Conservation (phyloP, 257 asterid species). For the Linderniella brevidens region DNA sequence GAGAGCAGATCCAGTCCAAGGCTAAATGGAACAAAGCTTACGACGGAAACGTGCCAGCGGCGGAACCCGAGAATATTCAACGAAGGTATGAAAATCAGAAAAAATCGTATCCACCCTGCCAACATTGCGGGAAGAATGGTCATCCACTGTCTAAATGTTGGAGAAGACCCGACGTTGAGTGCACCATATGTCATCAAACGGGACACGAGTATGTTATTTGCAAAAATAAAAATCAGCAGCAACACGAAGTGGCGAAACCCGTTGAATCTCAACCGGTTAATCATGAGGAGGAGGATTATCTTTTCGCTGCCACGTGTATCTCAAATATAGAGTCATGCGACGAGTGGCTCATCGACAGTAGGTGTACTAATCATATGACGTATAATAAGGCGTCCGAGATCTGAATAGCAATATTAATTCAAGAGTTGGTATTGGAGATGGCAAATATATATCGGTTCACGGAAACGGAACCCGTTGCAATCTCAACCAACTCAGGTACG, state of each 20-base stretch:
- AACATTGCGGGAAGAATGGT: neutral
- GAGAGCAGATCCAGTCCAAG: neutral
- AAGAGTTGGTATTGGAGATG: no score
- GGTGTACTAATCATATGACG: neutral
- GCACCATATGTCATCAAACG: neutral
- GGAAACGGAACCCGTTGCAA: neutral
- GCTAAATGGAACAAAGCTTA: neutral
- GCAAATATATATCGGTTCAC: neutral
- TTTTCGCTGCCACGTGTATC: neutral
- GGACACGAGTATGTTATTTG: neutral
- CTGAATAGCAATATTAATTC: neutral
- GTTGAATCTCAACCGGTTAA: neutral
- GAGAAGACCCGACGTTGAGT: neutral
- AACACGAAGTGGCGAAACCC: neutral
- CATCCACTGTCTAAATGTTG: neutral
- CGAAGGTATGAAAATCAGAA: neutral
- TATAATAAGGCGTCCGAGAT: neutral
- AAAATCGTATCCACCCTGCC: neutral
- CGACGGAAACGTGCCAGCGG: neutral
- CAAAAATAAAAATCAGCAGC: neutral
- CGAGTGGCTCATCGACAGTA: neutral
- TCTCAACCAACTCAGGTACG: neutral
- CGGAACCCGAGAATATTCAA: neutral
- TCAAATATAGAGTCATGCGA: neutral
- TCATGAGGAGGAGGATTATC: neutral